Percentiles rank a stretch among this genome's conserved stretches.
These are phyloP conservation scores for Jacaranda mimosifolia DNA, from an alignment of 257 asterid genomes.

Conservation along the genomic window DNA sequence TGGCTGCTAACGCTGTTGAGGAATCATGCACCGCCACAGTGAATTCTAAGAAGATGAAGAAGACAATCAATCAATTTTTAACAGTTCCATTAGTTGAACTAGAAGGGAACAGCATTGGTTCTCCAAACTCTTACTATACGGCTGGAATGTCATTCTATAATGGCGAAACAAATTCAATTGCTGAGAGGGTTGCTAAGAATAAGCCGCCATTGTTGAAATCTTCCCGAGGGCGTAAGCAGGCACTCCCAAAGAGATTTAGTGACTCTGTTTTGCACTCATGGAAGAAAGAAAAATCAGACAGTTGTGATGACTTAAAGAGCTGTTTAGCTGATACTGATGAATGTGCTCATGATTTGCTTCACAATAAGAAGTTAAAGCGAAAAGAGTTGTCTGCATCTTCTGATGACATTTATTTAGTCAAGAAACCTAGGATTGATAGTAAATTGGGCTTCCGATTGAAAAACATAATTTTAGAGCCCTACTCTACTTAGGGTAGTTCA, in stretches of 20 bases:
- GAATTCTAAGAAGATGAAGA: conserved; percentile 38
- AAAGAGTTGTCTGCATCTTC: conserved; percentile 41
- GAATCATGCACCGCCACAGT: conserved; percentile 44
- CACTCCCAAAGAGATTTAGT: conserved; percentile 60
- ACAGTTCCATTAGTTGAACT: conserved; percentile 60
- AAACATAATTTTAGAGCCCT: conserved; percentile 46
- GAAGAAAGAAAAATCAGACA: conserved; percentile 64
- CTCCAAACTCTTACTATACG: conserved; percentile 41
- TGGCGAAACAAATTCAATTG: conserved; percentile 40
- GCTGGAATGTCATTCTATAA: conserved; percentile 37
- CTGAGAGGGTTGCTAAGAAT: conserved; percentile 35
- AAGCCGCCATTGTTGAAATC: conserved; percentile 75
- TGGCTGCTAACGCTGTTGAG: conserved; percentile 36
- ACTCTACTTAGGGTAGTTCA: conserved; percentile 60
- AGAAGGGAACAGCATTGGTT: conserved; percentile 50
- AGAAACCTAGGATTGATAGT: conserved; percentile 48
- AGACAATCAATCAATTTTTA: conserved; percentile 36
- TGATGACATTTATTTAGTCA: conserved; percentile 47
- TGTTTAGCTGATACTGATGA: conserved; percentile 40
- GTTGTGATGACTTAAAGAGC: conserved; percentile 38
- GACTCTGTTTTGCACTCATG: conserved; percentile 74
- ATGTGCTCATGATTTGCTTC: conserved; percentile 31
- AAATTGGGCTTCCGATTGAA: conserved; percentile 43
- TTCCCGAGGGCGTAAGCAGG: conserved; percentile 80
- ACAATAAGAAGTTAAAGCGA: conserved; percentile 53